These are phyloP conservation scores for Fragaria vesca DNA, from an alignment of 306 rosid genomes.

Conservation along the genomic window DNA sequence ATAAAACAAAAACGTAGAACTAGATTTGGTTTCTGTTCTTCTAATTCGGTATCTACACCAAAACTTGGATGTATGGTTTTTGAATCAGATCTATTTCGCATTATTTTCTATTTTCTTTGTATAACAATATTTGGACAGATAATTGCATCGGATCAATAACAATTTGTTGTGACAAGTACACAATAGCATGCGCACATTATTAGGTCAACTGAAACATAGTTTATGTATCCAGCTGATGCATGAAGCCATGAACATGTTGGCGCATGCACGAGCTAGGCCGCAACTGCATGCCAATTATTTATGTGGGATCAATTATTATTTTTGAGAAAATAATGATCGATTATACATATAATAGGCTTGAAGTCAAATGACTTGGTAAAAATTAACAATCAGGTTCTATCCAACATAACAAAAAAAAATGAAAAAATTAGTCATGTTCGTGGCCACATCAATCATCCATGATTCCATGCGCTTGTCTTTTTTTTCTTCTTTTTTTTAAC, in stretches of 20 bases:
- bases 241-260: too few relatives aligned
- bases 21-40: neutral
- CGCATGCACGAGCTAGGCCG: too few relatives aligned
- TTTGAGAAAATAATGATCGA: neutral
- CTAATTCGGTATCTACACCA: neutral
- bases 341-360: neutral
- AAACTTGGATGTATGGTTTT: neutral
- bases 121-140: neutral
- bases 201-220: neutral
- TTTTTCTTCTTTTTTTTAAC: neutral
- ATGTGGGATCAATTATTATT: too few relatives aligned
- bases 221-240: too few relatives aligned
- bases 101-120: too few relatives aligned
- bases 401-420: neutral
- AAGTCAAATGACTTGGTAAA: neutral
- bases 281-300: too few relatives aligned
- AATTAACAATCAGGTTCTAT: neutral
- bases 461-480: neutral
- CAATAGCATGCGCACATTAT: constrained; percentile 5
- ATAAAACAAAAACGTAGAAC: neutral
- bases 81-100: too few relatives aligned
- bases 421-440: neutral
- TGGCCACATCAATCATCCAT: neutral
- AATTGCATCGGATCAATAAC: neutral
- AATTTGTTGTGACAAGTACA: neutral